phyloP scores from a whole-genome alignment of 306 rosid species.

The Dryas alaskensis region DNA sequence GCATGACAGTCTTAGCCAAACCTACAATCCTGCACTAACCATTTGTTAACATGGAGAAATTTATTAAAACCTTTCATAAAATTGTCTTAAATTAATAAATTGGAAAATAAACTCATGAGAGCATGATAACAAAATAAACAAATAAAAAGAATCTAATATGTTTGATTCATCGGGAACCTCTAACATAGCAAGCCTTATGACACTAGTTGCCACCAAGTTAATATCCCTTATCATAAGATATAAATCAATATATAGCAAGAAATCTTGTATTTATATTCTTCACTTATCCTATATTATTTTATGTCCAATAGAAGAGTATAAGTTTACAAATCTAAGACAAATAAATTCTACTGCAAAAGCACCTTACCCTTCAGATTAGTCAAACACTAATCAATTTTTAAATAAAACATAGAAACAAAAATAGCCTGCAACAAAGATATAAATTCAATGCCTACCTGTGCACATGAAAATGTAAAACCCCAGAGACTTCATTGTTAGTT shows the following conservation, averaged over 20 bases:
- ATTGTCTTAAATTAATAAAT: background rate
- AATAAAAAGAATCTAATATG: background rate
- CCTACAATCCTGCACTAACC: slow-evolving; percentile 24
- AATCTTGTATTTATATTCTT: background rate
- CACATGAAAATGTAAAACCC: slow-evolving; percentile 10
- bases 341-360: background rate
- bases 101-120: slow-evolving; percentile 4
- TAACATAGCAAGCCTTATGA: slow-evolving; percentile 18
- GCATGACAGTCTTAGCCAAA: slow-evolving; percentile 61
- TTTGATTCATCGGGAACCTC: background rate
- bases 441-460: background rate
- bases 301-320: background rate
- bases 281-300: background rate
- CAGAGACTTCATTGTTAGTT: background rate
- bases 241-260: background rate
- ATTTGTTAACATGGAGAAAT: slow-evolving; percentile 22
- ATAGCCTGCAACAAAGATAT: background rate
- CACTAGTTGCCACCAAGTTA: slow-evolving; percentile 21
- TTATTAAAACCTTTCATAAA: background rate
- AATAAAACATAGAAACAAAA: background rate
- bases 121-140: slow-evolving; percentile 8
- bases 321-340: background rate
- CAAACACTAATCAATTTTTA: no score
- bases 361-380: no score
- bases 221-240: slow-evolving; percentile 1